A percentile compares a stretch with the other conserved stretches of the same genome.
These are phyloP conservation scores for Pseudonectria foliicola DNA, from an alignment of 2,329 filamentous ascomycete species.

Conservation along the genomic window DNA sequence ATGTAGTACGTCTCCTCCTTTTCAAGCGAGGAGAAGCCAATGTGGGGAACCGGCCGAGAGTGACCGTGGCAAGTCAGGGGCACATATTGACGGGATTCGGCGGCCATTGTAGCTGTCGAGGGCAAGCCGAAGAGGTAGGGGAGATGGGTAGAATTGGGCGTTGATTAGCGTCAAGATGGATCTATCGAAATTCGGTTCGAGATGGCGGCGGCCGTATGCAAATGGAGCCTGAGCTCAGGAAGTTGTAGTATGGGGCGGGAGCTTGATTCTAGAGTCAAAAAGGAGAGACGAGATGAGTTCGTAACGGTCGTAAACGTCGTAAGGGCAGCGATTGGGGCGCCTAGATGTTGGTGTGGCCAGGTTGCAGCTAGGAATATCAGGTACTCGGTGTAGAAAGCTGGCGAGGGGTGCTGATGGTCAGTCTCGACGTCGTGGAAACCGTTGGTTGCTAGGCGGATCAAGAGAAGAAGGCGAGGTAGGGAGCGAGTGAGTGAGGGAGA, in stretches of 20 bases:
- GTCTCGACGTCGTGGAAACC: not conserved
- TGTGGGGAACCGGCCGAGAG: constrained; percentile 83
- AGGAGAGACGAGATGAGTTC: constrained; percentile 13
- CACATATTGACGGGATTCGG: constrained; percentile 55
- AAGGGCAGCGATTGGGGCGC: constrained; percentile 13
- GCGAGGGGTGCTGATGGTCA: too few species aligned
- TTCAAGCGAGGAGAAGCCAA: constrained; percentile 79
- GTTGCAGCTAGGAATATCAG: not conserved
- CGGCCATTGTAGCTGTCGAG: constrained; percentile 24
- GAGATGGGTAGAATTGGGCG: constrained; percentile 1
- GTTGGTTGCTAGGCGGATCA: not conserved
- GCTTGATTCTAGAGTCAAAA: constrained; percentile 1
- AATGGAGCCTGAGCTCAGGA: not conserved
- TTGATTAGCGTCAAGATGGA: constrained; percentile 3
- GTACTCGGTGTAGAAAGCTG: too few species aligned
- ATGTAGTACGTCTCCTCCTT: constrained; percentile 83
- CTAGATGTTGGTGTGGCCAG: constrained; percentile 9
- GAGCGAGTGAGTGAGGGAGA: too few species aligned
- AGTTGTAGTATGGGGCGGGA: not conserved
- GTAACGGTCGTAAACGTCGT: constrained; percentile 24
- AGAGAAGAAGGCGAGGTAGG: not conserved
- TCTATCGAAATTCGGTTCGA: not conserved
- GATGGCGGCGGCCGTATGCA: not conserved
- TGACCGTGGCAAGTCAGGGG: constrained; percentile 93
- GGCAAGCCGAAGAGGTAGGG: constrained; percentile 1